Conservation (phyloP, 805 yeast genomes). For the Yarrowia sp. region DNA sequence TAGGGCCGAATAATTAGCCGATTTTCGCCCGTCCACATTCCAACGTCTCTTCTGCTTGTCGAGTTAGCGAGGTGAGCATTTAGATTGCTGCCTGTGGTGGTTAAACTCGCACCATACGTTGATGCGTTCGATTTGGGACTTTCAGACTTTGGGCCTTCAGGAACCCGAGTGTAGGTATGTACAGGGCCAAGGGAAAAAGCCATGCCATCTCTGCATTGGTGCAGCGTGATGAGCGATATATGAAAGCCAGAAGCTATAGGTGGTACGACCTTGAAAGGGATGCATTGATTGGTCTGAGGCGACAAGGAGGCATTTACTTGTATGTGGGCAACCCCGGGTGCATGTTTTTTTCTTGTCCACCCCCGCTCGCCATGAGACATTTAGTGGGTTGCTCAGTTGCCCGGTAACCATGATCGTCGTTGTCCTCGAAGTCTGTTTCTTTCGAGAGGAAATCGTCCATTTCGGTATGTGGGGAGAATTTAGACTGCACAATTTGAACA, state of each 20-base stretch:
- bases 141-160: constrained; percentile 12
- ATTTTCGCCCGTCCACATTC: constrained; percentile 11
- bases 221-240: constrained; percentile 3
- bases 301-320: neutral
- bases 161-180: constrained; percentile 20
- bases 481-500: neutral
- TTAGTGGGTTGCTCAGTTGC: constrained; percentile 22
- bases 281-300: neutral
- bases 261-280: neutral
- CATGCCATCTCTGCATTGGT: constrained; percentile 6
- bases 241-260: neutral
- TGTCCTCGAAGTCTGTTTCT: neutral
- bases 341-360: neutral
- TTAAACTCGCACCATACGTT: neutral
- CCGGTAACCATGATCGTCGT: constrained; percentile 17
- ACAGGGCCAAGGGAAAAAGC: constrained; percentile 5
- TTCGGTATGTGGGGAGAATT: constrained; percentile 11
- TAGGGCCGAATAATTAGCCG: constrained; percentile 20
- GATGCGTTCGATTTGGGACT: neutral
- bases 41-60: neutral
- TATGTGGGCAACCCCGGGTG: constrained; percentile 2
- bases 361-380: constrained; percentile 5
- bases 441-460: neutral
- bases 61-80: neutral
- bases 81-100: constrained; percentile 1